Base-by-base conservation (phyloP, 148 eudicot genomes). In the Polygonum aviculare region DNA sequence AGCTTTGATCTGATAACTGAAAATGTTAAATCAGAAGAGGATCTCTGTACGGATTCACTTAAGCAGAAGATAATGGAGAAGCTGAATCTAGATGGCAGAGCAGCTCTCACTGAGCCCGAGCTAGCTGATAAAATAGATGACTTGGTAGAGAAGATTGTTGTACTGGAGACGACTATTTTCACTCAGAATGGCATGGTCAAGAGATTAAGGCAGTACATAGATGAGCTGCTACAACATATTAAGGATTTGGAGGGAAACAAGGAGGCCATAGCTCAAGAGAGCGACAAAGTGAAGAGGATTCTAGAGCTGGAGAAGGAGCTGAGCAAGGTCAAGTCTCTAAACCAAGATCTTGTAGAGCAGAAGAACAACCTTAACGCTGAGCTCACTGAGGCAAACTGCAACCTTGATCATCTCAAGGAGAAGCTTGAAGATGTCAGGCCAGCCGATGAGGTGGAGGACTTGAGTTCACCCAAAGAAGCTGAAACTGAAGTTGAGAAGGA, bases 111-210 rank as follows among this genome's bases (percentile, higher is more conserved):
- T 7, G 85, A 87, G 81, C 82, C 88, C 11, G 89, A 89, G 74
- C 81, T 93, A 77, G 88, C 88, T 36, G 91, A 93, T 77, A 93
- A 90, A 76, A 90, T 93, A 4, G 91, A 93, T 70, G 87, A 90
- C 48, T 79, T 93, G 69, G 93, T 88, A 47, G 92, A 89, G 9
- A 88, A 83, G 73, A 85, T 93, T 6, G 84, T 93, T 2, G 52
- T 21, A 7, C 73, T 91, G 54, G 92, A 93, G 80, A 83, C 86
- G 54, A 84, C 81, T 9, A 73, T 88, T 49, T 82, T 86, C 76
- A 86, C 98, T 5, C 89, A 89, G 69, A 83, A 82, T 72, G 92
- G 93, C 22, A 36, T 89, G 39, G 83, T 93, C 33, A 82, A 79
- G 82, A 83, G 88, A 76, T 54, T 93, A 78, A 83, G 82, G 77